Base-by-base conservation (phyloP, 495 filamentous ascomycete genomes). In the Diplogelasinospora grovesii region DNA sequence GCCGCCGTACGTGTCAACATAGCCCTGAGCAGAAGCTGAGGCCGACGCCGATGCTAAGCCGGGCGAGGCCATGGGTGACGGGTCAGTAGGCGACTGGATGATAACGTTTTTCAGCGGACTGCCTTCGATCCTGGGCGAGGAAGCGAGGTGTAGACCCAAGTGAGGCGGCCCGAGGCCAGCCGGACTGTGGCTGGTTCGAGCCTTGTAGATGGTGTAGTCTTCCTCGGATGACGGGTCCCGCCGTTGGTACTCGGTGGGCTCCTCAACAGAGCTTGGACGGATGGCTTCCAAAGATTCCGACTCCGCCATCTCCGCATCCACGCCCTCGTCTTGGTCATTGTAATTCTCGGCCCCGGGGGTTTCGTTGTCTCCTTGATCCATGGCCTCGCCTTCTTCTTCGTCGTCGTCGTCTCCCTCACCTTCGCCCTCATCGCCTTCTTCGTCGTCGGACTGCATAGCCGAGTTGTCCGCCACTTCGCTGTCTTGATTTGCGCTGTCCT, bases 371-470 rank as follows among this genome's bases (percentile, higher is more conserved):
- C 59, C 61, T 22, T 65, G 63, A 1, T 57, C 63, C n/a, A n/a
- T n/a, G n/a, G n/a, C n/a, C 14, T 61, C 65, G 4, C 59, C 61
- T 18, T 61, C 65, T 1, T 63, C 66, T 10, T 66, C 67, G 11
- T 61, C 64, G 3, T 56, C 60, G 1, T 60, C 61, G 2, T 56
- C 48, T 39, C 59, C 63, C 49, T 78, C 59, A 37, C 70, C 59
- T 61, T 70, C 71, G 2, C 58, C 48, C 38, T 59, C 63, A 50
- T 78, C 59, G 39, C 70, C 59, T 61, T 70, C 71, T 52, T 64
- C 74, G 57, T 76, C 61, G 42, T 80, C 78, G 25, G 75, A 79
- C 16, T 68, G 75, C 23, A 77, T 69, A 23, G 74, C 75, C 9
- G 60, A 63, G 5, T 65, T 70, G 25, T 83, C 81, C 1, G 75